A percentile compares a stretch with the other conserved stretches of the same genome.
These are phyloP conservation scores for Diaporthe nobilis DNA, from an alignment of 2,329 filamentous ascomycete species.

Conservation along the genomic window DNA sequence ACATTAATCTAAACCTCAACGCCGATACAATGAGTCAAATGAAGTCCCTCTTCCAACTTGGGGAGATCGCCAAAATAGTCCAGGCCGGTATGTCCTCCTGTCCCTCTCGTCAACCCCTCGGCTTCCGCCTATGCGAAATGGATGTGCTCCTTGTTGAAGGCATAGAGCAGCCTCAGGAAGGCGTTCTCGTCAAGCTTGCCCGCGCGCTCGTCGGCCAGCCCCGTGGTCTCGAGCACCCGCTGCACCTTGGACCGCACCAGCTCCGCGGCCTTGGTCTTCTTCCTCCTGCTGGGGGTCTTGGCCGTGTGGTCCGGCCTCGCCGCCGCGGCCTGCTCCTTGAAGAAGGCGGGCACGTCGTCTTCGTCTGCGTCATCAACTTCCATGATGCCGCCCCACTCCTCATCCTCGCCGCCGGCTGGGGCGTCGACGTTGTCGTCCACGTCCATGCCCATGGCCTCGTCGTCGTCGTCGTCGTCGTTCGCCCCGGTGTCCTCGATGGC, in stretches of 20 bases:
- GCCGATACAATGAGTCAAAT: slow-evolving; percentile 36
- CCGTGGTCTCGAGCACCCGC: slow-evolving; percentile 86
- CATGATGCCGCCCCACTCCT: slow-evolving; percentile 65
- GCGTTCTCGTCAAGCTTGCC: slow-evolving; percentile 93
- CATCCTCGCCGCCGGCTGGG: slow-evolving; percentile 56
- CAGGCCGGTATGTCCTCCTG: not conserved
- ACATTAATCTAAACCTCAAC: slow-evolving; percentile 31
- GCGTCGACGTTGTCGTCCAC: slow-evolving; percentile 59
- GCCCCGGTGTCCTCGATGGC: slow-evolving; percentile 61
- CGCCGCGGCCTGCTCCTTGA: slow-evolving; percentile 74
- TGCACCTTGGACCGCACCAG: slow-evolving; percentile 90
- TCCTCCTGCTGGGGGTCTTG: slow-evolving; percentile 78
- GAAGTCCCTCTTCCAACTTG: not conserved
- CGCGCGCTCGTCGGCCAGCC: slow-evolving; percentile 84
- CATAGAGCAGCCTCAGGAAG: slow-evolving; percentile 83
- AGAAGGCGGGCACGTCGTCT: slow-evolving; percentile 86
- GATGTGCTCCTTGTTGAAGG: slow-evolving; percentile 93
- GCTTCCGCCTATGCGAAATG: slow-evolving; percentile 78
- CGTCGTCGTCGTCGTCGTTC: slow-evolving; percentile 52
- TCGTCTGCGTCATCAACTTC: slow-evolving; percentile 68
- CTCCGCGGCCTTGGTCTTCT: slow-evolving; percentile 84
- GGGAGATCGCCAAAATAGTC: not conserved
- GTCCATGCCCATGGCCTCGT: slow-evolving; percentile 47
- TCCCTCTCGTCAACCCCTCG: not conserved
- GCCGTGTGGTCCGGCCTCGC: slow-evolving; percentile 54